phyloP scores from a whole-genome alignment of 1,284 basidiomycete genomes.

The Moesziomyces aphidis region DNA sequence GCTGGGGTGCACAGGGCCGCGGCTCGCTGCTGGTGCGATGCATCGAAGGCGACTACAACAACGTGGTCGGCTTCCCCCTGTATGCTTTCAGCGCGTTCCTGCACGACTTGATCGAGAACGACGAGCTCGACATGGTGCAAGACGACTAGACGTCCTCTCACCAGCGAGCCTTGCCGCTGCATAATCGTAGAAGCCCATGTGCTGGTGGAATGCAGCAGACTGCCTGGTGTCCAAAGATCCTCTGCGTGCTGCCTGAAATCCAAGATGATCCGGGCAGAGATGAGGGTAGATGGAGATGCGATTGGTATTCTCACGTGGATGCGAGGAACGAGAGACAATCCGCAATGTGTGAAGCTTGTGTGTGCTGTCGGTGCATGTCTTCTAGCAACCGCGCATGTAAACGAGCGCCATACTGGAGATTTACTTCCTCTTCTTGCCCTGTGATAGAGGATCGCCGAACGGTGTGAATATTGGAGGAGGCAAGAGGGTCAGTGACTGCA shows the following conservation, averaged over 20 bases:
- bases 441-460: neutral
- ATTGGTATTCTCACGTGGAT: conserved; percentile 10
- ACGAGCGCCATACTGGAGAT: neutral
- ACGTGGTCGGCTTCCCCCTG: conserved; percentile 87
- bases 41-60: conserved; percentile 91
- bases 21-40: conserved; percentile 83
- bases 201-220: too few relatives aligned
- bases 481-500: neutral
- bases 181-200: too few relatives aligned
- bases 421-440: conserved; percentile 49
- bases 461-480: neutral
- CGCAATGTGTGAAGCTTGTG: neutral
- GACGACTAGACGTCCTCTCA: conserved; percentile 10
- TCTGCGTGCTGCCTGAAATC: neutral
- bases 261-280: neutral
- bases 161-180: too few relatives aligned
- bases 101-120: conserved; percentile 61
- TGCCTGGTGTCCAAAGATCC: neutral
- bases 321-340: neutral
- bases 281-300: neutral
- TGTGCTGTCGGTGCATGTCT: neutral
- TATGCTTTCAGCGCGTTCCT: conserved; percentile 50
- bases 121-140: conserved; percentile 60
- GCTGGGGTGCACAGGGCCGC: conserved; percentile 71
- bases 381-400: too few relatives aligned